A percentile compares a stretch with the other conserved stretches of the same genome.
These are phyloP conservation scores for Stylonectria norvegica DNA, from an alignment of 2,329 filamentous ascomycete genomes.

Conservation along the genomic window DNA sequence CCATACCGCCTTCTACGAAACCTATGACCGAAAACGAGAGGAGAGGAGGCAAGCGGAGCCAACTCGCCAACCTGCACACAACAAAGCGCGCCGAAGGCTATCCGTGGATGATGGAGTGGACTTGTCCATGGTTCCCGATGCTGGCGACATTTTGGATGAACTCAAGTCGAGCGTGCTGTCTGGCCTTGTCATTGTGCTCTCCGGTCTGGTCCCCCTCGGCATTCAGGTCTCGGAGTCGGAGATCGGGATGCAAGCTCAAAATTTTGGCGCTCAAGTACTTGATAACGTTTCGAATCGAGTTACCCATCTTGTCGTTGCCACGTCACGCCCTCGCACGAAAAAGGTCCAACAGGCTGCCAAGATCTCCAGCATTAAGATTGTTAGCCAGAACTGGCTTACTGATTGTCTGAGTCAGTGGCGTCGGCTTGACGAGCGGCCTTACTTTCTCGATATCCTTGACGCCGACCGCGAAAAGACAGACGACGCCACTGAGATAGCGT, in stretches of 20 bases:
- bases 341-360: slow-evolving; percentile 86
- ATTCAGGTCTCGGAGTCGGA: slow-evolving; percentile 78
- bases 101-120: slow-evolving; percentile 43
- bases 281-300: slow-evolving; percentile 58
- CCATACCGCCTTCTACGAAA: slow-evolving; percentile 76
- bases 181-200: slow-evolving; percentile 78
- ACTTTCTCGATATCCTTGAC: slow-evolving; percentile 71
- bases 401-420: slow-evolving; percentile 83
- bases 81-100: slow-evolving; percentile 28
- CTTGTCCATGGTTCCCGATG: slow-evolving; percentile 67
- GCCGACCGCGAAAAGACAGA: slow-evolving; percentile 52
- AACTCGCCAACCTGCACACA: slow-evolving; percentile 34
- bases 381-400: slow-evolving; percentile 84
- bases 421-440: slow-evolving; percentile 72
- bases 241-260: slow-evolving; percentile 80
- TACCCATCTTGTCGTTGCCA: slow-evolving; percentile 72
- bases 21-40: slow-evolving; percentile 62
- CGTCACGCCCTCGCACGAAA: slow-evolving; percentile 71
- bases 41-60: slow-evolving; percentile 34
- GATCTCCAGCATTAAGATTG: slow-evolving; percentile 80
- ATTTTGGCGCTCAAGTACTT: slow-evolving; percentile 70
- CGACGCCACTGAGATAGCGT: slow-evolving; percentile 32
- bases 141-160: slow-evolving; percentile 76
- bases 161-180: slow-evolving; percentile 76
- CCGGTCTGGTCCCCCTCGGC: slow-evolving; percentile 82